Evolutionary conservation across 352 stramenopile genomes (phyloP).

Genomic region (Globisporangium apiculatum): DNA sequence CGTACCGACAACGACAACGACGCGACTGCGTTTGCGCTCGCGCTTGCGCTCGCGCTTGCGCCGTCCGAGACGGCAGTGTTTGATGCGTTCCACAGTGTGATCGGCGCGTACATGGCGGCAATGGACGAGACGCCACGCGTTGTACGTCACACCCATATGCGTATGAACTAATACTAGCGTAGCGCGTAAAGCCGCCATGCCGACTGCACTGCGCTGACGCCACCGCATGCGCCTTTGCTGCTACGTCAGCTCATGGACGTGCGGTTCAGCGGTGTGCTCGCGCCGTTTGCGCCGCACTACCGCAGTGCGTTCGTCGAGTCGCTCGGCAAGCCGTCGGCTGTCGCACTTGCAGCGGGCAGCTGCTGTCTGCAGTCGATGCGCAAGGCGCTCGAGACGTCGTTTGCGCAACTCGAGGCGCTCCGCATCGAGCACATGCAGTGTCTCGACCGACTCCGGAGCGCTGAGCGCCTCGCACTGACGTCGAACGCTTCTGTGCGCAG

Average conservation of each 20-base stretch:
- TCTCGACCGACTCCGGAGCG: slow-evolving; percentile 6
- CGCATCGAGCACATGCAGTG: slow-evolving; percentile 28
- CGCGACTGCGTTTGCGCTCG: slow-evolving; percentile 3
- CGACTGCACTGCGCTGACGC: neutral
- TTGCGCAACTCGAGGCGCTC: slow-evolving; percentile 21
- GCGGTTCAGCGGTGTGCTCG: slow-evolving; percentile 26
- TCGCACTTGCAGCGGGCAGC: slow-evolving; percentile 18
- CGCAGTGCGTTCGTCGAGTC: slow-evolving; percentile 15
- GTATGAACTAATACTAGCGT: neutral
- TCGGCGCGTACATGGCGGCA: slow-evolving; percentile 35
- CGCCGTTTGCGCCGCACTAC: slow-evolving; percentile 27
- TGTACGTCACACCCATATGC: slow-evolving; percentile 13
- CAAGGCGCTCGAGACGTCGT: slow-evolving; percentile 22
- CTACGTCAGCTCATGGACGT: slow-evolving; percentile 17
- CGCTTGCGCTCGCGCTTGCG: neutral
- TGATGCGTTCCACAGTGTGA: slow-evolving; percentile 28
- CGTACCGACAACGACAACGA: slow-evolving; percentile 10
- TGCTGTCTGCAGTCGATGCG: slow-evolving; percentile 18
- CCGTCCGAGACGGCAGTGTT: slow-evolving; percentile 33
- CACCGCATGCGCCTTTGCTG: neutral
- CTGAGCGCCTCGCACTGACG: neutral
- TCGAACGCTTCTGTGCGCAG: too few relatives aligned
- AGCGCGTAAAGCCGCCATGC: neutral
- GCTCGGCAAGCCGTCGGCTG: slow-evolving; percentile 21
- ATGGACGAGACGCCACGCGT: slow-evolving; percentile 35